Base-by-base conservation (phyloP, 1,284 basidiomycete genomes). In the Tranzscheliella williamsii region DNA sequence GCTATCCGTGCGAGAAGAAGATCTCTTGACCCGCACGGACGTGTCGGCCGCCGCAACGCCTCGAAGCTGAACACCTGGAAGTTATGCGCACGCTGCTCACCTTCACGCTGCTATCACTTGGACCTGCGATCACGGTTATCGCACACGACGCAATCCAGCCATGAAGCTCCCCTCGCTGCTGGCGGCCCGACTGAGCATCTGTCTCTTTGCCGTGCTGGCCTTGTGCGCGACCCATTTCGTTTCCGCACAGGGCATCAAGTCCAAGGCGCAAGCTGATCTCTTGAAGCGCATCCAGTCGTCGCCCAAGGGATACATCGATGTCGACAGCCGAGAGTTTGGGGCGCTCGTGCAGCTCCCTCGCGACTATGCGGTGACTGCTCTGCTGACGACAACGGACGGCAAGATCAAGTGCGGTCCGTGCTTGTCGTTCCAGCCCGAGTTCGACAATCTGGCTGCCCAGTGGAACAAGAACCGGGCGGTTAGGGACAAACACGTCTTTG, bases 321-420 rank as follows among this genome's bases (percentile, higher is more conserved):
- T 63, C n/a, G 60, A 53, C 42, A 18, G 42, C 24, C 32, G 42
- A 15, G 50, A 47, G 18, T 63, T 63, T 12, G 17, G 39, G 9
- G 8, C 50, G 3, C 44, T 63, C 37, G 22, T 38, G 2, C 24
- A 38, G 2, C 24, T 32, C 1, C 60, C 60, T 8, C 53, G 60
- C 27, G 47, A 67, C 44, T 70, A 45, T 26, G 60, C 69, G 13
- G 58, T 67, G 16, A 39, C 65, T 22, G 49, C 62, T 1, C 57
- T 73, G 2, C 56, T 73, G 18, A 73, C 69, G 20, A 54, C 69
- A 16, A 62, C 61, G 11, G 39, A 47, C 3, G 48, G 53, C 17
- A 23, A 22, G 9, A 58, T 73, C 41, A 62, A 66, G 34, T 73
- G 71, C 42, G 49, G 39, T 7, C 71, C 71, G 2, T 73, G 71